Conservation (phyloP, 1,284 basidiomycete species). For the Mixia osmundae region DNA sequence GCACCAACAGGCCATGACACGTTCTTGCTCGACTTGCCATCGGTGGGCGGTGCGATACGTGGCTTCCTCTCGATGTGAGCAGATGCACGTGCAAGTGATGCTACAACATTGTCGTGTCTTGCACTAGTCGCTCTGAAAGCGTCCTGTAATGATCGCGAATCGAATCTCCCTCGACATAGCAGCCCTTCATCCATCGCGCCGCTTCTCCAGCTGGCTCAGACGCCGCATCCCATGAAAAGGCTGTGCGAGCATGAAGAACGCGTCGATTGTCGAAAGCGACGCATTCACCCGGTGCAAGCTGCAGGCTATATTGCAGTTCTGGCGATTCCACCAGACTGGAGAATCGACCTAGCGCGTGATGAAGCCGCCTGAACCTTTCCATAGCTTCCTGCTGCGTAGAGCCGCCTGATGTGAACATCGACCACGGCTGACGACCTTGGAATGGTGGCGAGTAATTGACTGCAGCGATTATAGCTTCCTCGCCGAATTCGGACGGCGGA, state of each 20-base stretch:
- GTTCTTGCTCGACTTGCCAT: conserved; percentile 62
- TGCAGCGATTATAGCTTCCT: conserved; percentile 27
- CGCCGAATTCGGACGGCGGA: conserved; percentile 9
- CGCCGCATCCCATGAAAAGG: conserved; percentile 28
- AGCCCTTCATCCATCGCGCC: too few species aligned
- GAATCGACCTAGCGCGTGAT: conserved; percentile 41
- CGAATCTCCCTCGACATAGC: too few species aligned
- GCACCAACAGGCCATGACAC: conserved; percentile 45
- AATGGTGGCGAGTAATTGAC: conserved; percentile 92
- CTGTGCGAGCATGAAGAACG: conserved; percentile 68
- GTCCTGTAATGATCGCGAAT: too few species aligned
- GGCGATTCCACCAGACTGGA: conserved; percentile 36
- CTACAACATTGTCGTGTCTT: neutral
- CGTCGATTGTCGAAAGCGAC: conserved; percentile 83
- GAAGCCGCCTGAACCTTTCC: conserved; percentile 27
- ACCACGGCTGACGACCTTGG: conserved; percentile 38
- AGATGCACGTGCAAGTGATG: neutral
- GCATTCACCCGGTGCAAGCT: conserved; percentile 56
- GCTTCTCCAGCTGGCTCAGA: too few species aligned
- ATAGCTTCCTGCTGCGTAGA: conserved; percentile 7
- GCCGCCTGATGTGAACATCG: conserved; percentile 3
- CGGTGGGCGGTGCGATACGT: conserved; percentile 51
- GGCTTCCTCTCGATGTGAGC: conserved; percentile 33
- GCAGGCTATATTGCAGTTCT: conserved; percentile 37
- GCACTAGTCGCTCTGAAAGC: too few species aligned